Evolutionary conservation across 192 early-diverging fungal species (phyloP).

Genomic region (Allomyces macrogynus): DNA sequence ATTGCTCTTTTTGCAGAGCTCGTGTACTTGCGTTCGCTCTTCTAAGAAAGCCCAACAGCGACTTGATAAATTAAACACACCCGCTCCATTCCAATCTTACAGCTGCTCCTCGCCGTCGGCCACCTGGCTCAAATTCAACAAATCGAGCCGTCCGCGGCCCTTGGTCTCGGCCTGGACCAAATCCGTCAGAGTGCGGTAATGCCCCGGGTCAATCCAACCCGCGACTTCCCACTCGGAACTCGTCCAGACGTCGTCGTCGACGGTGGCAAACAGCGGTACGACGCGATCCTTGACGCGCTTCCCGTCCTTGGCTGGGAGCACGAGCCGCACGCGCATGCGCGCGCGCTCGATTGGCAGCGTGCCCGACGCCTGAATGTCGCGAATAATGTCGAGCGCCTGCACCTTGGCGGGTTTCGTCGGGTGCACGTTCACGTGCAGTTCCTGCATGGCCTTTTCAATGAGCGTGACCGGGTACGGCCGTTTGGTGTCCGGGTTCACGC

Average conservation of each 20-base stretch:
- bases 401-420: slow-evolving; percentile 66
- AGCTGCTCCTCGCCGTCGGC: slow-evolving; percentile 46
- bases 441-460: slow-evolving; percentile 94
- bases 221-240: slow-evolving; percentile 9
- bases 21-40: too few species aligned
- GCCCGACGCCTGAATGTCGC: slow-evolving; percentile 68
- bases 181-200: slow-evolving; percentile 67
- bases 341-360: slow-evolving; percentile 82
- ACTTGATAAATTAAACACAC: not conserved
- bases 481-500: slow-evolving; percentile 86
- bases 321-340: slow-evolving; percentile 77
- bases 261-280: slow-evolving; percentile 27
- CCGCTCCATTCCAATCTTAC: slow-evolving; percentile 9
- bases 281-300: slow-evolving; percentile 72
- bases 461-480: slow-evolving; percentile 89
- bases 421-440: slow-evolving; percentile 80
- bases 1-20: too few species aligned
- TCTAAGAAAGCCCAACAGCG: not conserved
- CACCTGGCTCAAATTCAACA: slow-evolving; percentile 57
- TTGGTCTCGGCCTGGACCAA: slow-evolving; percentile 64
- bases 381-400: slow-evolving; percentile 83
- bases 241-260: slow-evolving; percentile 34
- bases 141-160: slow-evolving; percentile 72
- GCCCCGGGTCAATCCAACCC: slow-evolving; percentile 75
- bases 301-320: slow-evolving; percentile 58